A percentile compares a stretch with the other conserved stretches of the same genome.
phyloP scores from a whole-genome alignment of 352 stramenopile genomes.

The Blastocystis sp. region DNA sequence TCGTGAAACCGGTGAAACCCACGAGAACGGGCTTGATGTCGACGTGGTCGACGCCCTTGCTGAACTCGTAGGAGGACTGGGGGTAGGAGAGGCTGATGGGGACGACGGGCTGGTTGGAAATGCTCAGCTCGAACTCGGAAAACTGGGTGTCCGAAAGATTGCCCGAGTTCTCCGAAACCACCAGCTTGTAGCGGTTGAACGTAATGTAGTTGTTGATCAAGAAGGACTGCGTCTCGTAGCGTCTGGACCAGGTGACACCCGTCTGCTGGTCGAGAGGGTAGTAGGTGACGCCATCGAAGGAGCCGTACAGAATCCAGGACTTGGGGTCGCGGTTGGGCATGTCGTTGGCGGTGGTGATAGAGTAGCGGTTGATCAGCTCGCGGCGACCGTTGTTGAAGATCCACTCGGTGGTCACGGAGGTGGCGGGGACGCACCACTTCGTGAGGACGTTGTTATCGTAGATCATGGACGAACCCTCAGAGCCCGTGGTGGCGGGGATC shows the following conservation, averaged over 20 bases:
- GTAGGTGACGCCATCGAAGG: not conserved
- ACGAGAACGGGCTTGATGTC: not conserved
- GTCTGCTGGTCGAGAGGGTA: not conserved
- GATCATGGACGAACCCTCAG: not conserved
- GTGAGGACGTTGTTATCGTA: not conserved
- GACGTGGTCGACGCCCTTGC: not conserved
- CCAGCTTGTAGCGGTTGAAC: constrained; percentile 46
- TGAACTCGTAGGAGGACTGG: not conserved
- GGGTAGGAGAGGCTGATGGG: not conserved
- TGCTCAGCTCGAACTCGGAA: not conserved
- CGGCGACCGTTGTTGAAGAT: constrained; percentile 34
- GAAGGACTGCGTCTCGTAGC: constrained; percentile 41
- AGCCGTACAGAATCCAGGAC: constrained; percentile 35
- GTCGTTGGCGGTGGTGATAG: constrained; percentile 51
- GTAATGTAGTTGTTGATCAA: constrained; percentile 20
- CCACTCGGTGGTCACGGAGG: not conserved
- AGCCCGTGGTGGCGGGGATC: not conserved
- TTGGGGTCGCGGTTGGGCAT: constrained; percentile 6
- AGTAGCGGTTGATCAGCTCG: constrained; percentile 27
- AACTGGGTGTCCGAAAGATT: not conserved
- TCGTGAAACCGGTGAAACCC: not conserved
- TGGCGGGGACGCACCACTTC: not conserved
- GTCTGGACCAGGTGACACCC: not conserved
- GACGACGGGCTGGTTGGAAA: constrained; percentile 31
- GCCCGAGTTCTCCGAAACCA: not conserved